These are phyloP conservation scores for Rhodotorula sp. DNA, from an alignment of 1,284 basidiomycete species.

Conservation along the genomic window DNA sequence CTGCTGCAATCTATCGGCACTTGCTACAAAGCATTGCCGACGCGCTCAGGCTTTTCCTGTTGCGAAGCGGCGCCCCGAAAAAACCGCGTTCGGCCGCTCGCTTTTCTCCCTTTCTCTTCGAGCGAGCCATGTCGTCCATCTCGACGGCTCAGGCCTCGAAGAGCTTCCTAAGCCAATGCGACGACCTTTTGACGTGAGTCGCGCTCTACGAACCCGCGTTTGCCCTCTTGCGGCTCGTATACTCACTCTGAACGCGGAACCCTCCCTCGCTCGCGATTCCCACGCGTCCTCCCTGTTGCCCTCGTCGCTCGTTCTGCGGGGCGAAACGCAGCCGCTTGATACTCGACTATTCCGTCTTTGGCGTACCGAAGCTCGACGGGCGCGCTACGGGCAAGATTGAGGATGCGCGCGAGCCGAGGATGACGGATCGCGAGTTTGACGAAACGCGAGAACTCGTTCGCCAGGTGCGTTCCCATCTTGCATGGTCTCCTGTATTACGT, in stretches of 20 bases:
- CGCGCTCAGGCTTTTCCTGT: no score
- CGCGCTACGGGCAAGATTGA: slow-evolving; percentile 39
- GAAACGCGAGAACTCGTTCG: slow-evolving; percentile 11
- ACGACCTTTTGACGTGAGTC: slow-evolving; percentile 41
- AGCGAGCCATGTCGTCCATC: slow-evolving; percentile 5
- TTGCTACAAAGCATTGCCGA: no score
- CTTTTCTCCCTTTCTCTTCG: background rate
- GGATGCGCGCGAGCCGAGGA: slow-evolving; percentile 4
- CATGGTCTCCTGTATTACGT: background rate
- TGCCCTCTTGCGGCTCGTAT: no score
- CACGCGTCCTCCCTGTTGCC: background rate
- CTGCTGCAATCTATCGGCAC: background rate
- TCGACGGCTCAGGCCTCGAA: slow-evolving; percentile 20
- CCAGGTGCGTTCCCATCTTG: background rate
- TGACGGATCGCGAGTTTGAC: slow-evolving; percentile 18
- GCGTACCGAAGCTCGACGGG: slow-evolving; percentile 12
- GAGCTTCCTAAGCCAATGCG: slow-evolving; percentile 26
- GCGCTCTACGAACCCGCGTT: background rate
- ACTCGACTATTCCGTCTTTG: slow-evolving; percentile 33
- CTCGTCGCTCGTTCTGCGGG: slow-evolving; percentile 1
- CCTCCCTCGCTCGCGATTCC: background rate
- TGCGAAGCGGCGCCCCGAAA: background rate
- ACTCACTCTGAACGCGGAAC: background rate
- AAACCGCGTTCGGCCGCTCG: background rate
- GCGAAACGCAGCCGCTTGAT: slow-evolving; percentile 6